Percentiles rank a stretch among this genome's conserved stretches.
Conservation (phyloP, 192 early-diverging fungal species). For the Coemansia sp. region DNA sequence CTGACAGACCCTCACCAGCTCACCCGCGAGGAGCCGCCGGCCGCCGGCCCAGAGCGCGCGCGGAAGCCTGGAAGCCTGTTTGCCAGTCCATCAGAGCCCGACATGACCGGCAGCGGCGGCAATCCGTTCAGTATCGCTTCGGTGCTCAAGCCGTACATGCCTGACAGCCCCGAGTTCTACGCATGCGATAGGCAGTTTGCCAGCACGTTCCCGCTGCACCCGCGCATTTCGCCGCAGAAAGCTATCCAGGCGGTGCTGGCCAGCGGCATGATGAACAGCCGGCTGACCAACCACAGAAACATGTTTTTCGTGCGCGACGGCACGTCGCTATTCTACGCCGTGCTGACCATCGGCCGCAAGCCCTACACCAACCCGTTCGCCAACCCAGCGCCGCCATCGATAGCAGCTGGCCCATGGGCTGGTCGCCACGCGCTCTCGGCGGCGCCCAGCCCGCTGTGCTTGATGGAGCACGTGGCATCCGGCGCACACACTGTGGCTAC, state of each 20-base stretch:
- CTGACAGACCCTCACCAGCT: constrained; percentile 9
- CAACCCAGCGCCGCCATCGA: background rate
- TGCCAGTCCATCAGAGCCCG: background rate
- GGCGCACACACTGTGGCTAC: constrained; percentile 49
- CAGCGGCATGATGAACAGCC: constrained; percentile 53
- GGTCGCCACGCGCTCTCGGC: background rate
- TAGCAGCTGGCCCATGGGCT: background rate
- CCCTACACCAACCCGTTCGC: constrained; percentile 42
- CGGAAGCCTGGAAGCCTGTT: background rate
- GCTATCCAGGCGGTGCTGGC: constrained; percentile 41
- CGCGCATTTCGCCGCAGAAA: constrained; percentile 28
- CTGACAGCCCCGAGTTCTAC: constrained; percentile 36
- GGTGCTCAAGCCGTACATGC: constrained; percentile 32
- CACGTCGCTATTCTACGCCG: constrained; percentile 42
- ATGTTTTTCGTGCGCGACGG: constrained; percentile 57
- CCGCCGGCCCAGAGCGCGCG: too few relatives aligned
- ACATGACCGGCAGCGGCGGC: background rate
- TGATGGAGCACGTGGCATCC: constrained; percentile 7
- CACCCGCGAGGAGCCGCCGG: too few relatives aligned
- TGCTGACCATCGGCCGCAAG: constrained; percentile 32
- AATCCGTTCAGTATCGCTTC: constrained; percentile 45
- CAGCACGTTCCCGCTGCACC: constrained; percentile 42
- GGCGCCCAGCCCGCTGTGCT: constrained; percentile 20
- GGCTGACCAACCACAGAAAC: constrained; percentile 40
- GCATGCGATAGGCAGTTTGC: constrained; percentile 45